A percentile compares a stretch with the other conserved stretches of the same genome.
Evolutionary conservation across 1,139 yeast species (phyloP).

Genomic region (Hemisphaericaspora lyxosophila): DNA sequence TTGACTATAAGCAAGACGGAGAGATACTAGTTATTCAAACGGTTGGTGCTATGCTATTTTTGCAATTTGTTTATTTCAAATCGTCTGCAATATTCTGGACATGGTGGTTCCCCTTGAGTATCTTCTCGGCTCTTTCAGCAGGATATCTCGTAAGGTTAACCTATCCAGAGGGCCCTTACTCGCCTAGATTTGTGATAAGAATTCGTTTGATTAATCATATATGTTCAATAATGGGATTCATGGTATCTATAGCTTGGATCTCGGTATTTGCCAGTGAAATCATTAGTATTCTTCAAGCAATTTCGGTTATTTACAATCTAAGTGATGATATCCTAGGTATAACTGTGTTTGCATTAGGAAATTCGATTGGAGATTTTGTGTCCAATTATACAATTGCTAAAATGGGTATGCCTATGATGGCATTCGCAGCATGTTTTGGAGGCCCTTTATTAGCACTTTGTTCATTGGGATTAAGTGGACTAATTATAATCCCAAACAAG

Average conservation of each 20-base stretch:
- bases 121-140: slow-evolving; percentile 12
- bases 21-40: slow-evolving; percentile 21
- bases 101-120: slow-evolving; percentile 14
- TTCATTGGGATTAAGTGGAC: slow-evolving; percentile 57
- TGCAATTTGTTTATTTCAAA: slow-evolving; percentile 12
- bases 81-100: slow-evolving; percentile 6
- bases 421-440: slow-evolving; percentile 92
- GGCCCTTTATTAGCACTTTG: slow-evolving; percentile 68
- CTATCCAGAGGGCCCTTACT: slow-evolving; percentile 6
- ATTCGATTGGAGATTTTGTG: slow-evolving; percentile 85
- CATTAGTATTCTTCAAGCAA: slow-evolving; percentile 62
- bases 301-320: slow-evolving; percentile 60
- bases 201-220: slow-evolving; percentile 26
- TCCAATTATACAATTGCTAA: slow-evolving; percentile 81
- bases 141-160: slow-evolving; percentile 7
- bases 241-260: slow-evolving; percentile 69
- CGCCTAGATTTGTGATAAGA: slow-evolving; percentile 3
- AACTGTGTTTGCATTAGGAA: slow-evolving; percentile 89
- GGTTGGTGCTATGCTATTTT: slow-evolving; percentile 19
- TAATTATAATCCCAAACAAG: slow-evolving; percentile 40
- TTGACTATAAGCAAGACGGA: slow-evolving; percentile 16
- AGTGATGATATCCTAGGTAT: slow-evolving; percentile 81
- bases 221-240: slow-evolving; percentile 59
- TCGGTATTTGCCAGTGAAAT: slow-evolving; percentile 76
- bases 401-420: slow-evolving; percentile 90